These are phyloP conservation scores for Fragaria ananassa DNA, from an alignment of 306 rosid genomes.

Conservation along the genomic window DNA sequence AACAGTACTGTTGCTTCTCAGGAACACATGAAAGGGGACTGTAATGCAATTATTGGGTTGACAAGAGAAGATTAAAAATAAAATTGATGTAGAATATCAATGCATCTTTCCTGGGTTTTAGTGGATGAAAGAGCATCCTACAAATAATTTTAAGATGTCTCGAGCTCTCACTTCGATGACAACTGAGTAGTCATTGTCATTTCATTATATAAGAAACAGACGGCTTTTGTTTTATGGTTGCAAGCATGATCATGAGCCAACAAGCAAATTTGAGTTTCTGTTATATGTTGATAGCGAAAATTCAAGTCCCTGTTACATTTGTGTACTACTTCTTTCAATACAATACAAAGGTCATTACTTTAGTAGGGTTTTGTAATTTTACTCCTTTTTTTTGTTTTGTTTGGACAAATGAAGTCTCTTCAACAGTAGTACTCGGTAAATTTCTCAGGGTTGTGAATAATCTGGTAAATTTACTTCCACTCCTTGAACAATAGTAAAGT, in stretches of 20 bases:
- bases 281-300: background rate
- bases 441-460: background rate
- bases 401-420: background rate
- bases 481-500: background rate
- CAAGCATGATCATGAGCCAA: background rate
- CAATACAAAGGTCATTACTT: background rate
- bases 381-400: background rate
- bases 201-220: background rate
- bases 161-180: background rate
- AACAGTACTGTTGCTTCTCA: slow-evolving; percentile 24
- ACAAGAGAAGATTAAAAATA: background rate
- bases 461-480: background rate
- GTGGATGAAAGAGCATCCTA: slow-evolving; percentile 2
- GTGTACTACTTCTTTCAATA: background rate
- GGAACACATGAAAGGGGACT: slow-evolving; percentile 21
- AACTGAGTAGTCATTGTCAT: slow-evolving; percentile 17
- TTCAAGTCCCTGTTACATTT: background rate
- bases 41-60: slow-evolving; percentile 38
- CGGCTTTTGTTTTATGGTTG: background rate
- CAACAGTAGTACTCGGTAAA: background rate
- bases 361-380: background rate
- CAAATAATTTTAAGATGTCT: background rate
- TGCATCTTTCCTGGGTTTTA: background rate
- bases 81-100: background rate
- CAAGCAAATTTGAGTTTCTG: background rate